phyloP scores from a whole-genome alignment of 495 filamentous ascomycete species.

The Xanthoparmelia taractica region DNA sequence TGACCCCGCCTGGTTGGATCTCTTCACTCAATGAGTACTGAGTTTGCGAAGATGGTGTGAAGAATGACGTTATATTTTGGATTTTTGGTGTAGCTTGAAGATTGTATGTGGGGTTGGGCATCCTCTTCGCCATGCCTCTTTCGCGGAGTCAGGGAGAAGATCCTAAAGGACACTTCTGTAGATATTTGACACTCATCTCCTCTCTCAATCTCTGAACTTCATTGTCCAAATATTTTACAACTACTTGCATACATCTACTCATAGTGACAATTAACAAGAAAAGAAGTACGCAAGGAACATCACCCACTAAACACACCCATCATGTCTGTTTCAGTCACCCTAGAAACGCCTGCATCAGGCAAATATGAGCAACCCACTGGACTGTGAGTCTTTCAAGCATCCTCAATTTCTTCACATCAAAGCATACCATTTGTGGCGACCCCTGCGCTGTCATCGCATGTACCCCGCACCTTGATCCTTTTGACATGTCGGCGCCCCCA shows the following conservation, averaged over 20 bases:
- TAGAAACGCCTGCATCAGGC: constrained; percentile 63
- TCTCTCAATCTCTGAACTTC: no score
- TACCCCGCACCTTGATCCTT: constrained; percentile 12
- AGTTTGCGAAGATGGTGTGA: neutral
- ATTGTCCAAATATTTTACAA: no score
- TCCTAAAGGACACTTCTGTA: no score
- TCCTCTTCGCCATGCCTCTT: no score
- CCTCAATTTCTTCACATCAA: neutral
- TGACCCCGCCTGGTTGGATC: neutral
- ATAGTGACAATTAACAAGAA: no score
- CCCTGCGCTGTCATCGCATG: neutral
- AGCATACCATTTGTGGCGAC: neutral
- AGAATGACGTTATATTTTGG: neutral
- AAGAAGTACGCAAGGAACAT: no score
- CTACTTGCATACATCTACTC: no score
- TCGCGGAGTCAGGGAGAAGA: no score
- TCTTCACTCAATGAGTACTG: neutral
- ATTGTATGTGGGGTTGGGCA: no score
- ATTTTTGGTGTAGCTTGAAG: no score
- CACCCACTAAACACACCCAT: constrained; percentile 22
- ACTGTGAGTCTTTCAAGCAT: constrained; percentile 54
- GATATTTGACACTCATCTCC: no score
- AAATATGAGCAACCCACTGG: constrained; percentile 80
- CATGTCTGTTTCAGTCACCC: constrained; percentile 47
- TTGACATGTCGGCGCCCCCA: constrained; percentile 8